Base-by-base conservation (phyloP, 176 grass and related monocot species). In the maize (Zea mays) region DNA sequence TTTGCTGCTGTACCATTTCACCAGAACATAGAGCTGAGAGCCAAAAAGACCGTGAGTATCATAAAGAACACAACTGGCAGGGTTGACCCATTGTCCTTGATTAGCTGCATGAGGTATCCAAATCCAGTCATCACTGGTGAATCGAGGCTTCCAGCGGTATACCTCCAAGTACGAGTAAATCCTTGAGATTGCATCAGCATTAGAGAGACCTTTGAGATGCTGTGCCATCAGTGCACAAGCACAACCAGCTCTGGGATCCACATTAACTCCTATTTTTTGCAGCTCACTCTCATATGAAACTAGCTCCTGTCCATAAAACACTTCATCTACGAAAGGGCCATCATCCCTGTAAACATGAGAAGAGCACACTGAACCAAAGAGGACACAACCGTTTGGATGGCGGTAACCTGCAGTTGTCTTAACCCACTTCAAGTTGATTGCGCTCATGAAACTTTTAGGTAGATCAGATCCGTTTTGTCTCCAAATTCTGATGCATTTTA, bases 81-180 rank as follows among this genome's bases (percentile, higher is more conserved):
- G 77, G n/a, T 50, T 48, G 2, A 88, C 79, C 86, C 86, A 88
- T 40, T 86, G 2, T 27, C 86, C 86, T 43, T 39, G 5, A 65
- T 70, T 64, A 27, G n/a, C 49, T 49, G 33, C 59, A 10, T 14
- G 10, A 6, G 86, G 86, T 35, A 92, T 72, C 86, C 90, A 92
- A 59, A 92, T 92, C 86, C 73, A 88, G 34, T 70, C 66, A 27
- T 20, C 59, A 36, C 47, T 64, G 72, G 41, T 13, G 46, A 69
- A 45, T 2, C 59, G 4, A 34, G 82, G 74, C 56, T 80, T 40
- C 90, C 86, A 92, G 56, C 49, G 6, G n/a, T 62, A 77, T 71
- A 79, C 57, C 41, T 47, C 17, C 62, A 92, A 73, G 52, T 72
- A 80, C 0, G 52, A 71, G 59, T 92, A 92, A 50, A 92, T 83